Evolutionary conservation across 768 basidiomycete species (phyloP).

Genomic region (Rhodotorula taiwanensis): DNA sequence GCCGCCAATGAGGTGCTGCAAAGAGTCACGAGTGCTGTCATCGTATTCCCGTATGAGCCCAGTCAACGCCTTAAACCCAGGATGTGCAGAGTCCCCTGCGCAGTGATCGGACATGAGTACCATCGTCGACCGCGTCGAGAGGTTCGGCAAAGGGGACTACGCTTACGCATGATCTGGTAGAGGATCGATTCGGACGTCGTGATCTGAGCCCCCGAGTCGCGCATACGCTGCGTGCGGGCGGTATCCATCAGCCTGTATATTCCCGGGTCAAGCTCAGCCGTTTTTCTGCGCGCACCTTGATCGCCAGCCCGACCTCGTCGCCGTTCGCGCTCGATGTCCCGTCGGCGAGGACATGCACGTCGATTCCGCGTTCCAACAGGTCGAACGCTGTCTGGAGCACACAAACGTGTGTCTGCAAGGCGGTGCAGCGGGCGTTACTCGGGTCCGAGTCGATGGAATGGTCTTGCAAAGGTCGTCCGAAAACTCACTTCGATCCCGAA

Average conservation of each 20-base stretch:
- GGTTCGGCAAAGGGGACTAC: not conserved
- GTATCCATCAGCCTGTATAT: conserved; percentile 46
- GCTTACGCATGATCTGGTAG: conserved; percentile 65
- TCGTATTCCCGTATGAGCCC: conserved; percentile 71
- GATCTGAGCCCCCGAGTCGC: conserved; percentile 58
- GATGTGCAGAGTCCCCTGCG: conserved; percentile 57
- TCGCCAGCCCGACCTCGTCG: conserved; percentile 69
- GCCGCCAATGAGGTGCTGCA: conserved; percentile 18
- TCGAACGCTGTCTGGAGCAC: conserved; percentile 75
- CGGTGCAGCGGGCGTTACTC: no score
- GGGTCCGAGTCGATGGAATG: not conserved
- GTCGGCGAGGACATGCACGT: conserved; percentile 52
- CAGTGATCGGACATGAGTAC: conserved; percentile 46
- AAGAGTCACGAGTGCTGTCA: conserved; percentile 49
- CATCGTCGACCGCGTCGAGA: not conserved
- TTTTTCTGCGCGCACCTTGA: conserved; percentile 45
- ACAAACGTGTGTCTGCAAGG: conserved; percentile 71
- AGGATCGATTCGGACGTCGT: conserved; percentile 73
- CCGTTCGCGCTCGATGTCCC: conserved; percentile 74
- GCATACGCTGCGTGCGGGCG: conserved; percentile 38
- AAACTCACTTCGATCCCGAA: conserved; percentile 76
- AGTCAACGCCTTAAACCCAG: conserved; percentile 67
- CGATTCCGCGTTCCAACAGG: conserved; percentile 45
- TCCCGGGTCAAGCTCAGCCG: not conserved
- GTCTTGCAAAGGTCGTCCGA: not conserved